These are phyloP conservation scores for Russula griseocarnosa DNA, from an alignment of 768 basidiomycete genomes.

Conservation along the genomic window DNA sequence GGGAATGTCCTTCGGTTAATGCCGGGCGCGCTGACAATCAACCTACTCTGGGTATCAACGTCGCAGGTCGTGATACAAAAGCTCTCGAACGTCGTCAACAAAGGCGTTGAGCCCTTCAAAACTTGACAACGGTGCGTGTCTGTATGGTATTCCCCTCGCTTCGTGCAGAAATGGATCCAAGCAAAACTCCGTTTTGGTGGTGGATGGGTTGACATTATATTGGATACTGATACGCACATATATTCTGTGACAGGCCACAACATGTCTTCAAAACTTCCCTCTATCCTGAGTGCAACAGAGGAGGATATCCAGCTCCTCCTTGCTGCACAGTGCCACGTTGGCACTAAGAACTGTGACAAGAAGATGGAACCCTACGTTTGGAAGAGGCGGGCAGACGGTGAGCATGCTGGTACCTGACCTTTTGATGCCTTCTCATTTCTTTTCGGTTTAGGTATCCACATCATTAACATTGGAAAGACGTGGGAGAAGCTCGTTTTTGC, in stretches of 20 bases:
- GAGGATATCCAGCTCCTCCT: constrained; percentile 96
- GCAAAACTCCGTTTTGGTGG: constrained; percentile 32
- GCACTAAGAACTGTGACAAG: constrained; percentile 99
- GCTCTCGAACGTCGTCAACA: constrained; percentile 37
- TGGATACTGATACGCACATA: constrained; percentile 40
- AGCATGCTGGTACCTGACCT: constrained; percentile 33
- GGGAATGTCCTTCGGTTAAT: constrained; percentile 13
- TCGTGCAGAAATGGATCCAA: constrained; percentile 33
- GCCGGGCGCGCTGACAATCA: constrained; percentile 16
- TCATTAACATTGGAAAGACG: constrained; percentile 98
- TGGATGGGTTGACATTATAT: constrained; percentile 34
- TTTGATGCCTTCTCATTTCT: constrained; percentile 14
- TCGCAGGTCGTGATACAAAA: constrained; percentile 24
- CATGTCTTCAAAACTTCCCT: constrained; percentile 89
- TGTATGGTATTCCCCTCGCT: constrained; percentile 21
- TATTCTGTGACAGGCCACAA: constrained; percentile 33
- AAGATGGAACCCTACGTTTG: constrained; percentile 98
- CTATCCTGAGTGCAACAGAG: constrained; percentile 89
- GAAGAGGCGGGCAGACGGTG: constrained; percentile 94
- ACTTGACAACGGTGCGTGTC: constrained; percentile 41
- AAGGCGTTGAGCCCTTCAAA: constrained; percentile 41
- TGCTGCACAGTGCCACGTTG: constrained; percentile 94
- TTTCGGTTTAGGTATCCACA: constrained; percentile 71
- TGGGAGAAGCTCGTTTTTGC: constrained; percentile 99
- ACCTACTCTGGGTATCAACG: constrained; percentile 22